phyloP scores from a whole-genome alignment of 768 basidiomycete species.

The Steccherinum ochraceum region DNA sequence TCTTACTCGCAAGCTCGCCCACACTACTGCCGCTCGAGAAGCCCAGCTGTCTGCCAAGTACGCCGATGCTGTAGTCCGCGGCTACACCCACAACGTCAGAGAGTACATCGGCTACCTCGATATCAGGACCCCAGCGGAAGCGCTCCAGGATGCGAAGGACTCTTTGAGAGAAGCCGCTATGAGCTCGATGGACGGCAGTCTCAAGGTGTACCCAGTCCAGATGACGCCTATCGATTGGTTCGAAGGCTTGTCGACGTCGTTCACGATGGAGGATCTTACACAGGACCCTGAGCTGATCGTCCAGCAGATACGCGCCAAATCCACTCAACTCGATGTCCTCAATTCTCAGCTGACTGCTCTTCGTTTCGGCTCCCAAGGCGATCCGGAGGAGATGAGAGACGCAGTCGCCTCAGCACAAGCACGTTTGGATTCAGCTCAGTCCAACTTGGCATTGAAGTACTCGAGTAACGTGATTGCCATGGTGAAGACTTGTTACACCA shows the following conservation, averaged over 20 bases:
- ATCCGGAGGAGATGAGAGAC: conserved; percentile 12
- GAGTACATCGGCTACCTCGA: conserved; percentile 21
- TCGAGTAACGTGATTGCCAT: conserved; percentile 18
- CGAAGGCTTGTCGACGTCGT: conserved; percentile 21
- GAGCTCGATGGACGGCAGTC: conserved; percentile 21
- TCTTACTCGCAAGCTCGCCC: conserved; percentile 20
- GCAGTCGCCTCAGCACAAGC: conserved; percentile 16
- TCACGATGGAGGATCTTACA: conserved; percentile 24
- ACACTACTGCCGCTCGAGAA: conserved; percentile 21
- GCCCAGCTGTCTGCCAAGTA: conserved; percentile 22
- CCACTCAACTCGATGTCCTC: conserved; percentile 20
- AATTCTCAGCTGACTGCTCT: conserved; percentile 17
- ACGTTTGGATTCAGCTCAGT: conserved; percentile 10
- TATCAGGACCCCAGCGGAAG: neutral
- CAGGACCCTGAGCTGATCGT: conserved; percentile 18
- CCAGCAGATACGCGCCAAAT: conserved; percentile 19
- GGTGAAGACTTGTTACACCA: conserved; percentile 17
- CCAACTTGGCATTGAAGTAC: conserved; percentile 14
- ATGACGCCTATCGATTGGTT: conserved; percentile 26
- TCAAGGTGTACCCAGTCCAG: conserved; percentile 23
- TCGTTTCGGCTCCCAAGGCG: conserved; percentile 10
- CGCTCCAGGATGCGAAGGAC: conserved; percentile 21
- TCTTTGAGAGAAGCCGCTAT: conserved; percentile 20
- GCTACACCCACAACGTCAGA: conserved; percentile 21
- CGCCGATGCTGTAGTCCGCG: conserved; percentile 24